Percentiles rank a stretch among this genome's conserved stretches.
These are phyloP conservation scores for Colletotrichum somersetense DNA, from an alignment of 2,329 filamentous ascomycete species.

Conservation along the genomic window DNA sequence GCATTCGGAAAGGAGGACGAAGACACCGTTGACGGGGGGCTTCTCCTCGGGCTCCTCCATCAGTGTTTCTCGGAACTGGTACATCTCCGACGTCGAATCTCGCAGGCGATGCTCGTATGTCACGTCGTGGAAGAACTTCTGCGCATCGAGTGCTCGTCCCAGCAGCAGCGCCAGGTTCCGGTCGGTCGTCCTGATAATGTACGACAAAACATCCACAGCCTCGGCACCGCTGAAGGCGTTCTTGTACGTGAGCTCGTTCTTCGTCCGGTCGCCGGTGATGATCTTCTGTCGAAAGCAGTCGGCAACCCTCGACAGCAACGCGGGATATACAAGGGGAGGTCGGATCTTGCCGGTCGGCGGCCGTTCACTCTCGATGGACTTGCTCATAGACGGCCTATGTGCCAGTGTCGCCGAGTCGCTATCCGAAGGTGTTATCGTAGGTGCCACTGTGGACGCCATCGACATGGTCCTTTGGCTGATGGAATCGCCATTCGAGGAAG, in stretches of 20 bases:
- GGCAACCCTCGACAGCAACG: constrained; percentile 90
- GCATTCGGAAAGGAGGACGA: constrained; percentile 95
- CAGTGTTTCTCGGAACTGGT: constrained; percentile 94
- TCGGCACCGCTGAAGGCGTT: constrained; percentile 97
- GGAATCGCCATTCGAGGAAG: constrained; percentile 62
- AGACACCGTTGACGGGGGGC: constrained; percentile 87
- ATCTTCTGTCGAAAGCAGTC: constrained; percentile 94
- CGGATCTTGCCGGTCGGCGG: constrained; percentile 73
- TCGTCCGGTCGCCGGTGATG: constrained; percentile 86
- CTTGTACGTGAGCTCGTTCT: constrained; percentile 97
- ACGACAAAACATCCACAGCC: constrained; percentile 93
- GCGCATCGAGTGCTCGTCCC: constrained; percentile 91
- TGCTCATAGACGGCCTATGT: constrained; percentile 69
- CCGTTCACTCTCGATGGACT: constrained; percentile 66
- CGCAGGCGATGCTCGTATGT: constrained; percentile 96
- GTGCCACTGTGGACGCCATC: constrained; percentile 86
- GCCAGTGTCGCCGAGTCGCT: constrained; percentile 59
- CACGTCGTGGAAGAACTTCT: constrained; percentile 99
- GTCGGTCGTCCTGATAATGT: constrained; percentile 97
- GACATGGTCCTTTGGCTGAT: constrained; percentile 81
- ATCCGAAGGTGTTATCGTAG: constrained; percentile 77
- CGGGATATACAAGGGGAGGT: constrained; percentile 92
- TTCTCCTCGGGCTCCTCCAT: constrained; percentile 85
- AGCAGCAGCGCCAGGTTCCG: constrained; percentile 92
- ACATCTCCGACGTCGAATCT: constrained; percentile 94